Conservation (phyloP, 805 yeast species). For the Jamesozyma piceae region DNA sequence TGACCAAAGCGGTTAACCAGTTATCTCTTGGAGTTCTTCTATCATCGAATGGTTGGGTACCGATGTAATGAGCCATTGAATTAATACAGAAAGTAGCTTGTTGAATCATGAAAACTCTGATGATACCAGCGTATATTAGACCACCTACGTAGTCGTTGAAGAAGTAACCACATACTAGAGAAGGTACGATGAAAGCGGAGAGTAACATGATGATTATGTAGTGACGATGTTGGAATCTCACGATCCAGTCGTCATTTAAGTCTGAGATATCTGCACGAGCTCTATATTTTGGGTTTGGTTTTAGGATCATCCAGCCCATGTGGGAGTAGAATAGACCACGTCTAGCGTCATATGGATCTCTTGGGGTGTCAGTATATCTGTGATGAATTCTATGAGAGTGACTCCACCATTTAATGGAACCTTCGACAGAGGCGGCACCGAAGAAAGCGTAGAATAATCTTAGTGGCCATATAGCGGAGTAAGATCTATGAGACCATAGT, state of each 20-base stretch:
- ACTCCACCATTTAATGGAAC: conserved; percentile 85
- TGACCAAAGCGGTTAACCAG: conserved; percentile 67
- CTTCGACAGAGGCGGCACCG: conserved; percentile 78
- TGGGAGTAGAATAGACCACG: conserved; percentile 77
- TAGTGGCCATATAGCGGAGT: conserved; percentile 51
- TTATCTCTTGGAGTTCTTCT: conserved; percentile 83
- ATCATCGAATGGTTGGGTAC: conserved; percentile 79
- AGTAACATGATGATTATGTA: conserved; percentile 53
- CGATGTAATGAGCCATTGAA: conserved; percentile 81
- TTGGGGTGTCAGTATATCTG: conserved; percentile 71
- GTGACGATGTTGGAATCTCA: conserved; percentile 73
- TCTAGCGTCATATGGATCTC: conserved; percentile 85
- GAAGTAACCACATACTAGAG: conserved; percentile 42
- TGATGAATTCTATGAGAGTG: conserved; percentile 81
- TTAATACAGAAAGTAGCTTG: conserved; percentile 83
- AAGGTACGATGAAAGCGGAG: conserved; percentile 55
- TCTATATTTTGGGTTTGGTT: conserved; percentile 72
- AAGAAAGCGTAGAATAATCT: conserved; percentile 61
- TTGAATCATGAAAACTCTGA: conserved; percentile 62
- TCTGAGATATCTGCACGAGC: conserved; percentile 79
- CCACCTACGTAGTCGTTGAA: conserved; percentile 66
- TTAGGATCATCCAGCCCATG: conserved; percentile 76
- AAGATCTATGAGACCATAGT: conserved; percentile 69
- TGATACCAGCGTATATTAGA: conserved; percentile 63
- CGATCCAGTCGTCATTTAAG: conserved; percentile 69